Evolutionary conservation across 2,329 filamentous ascomycete genomes (phyloP).

Genomic region (Trichoderma sp.): DNA sequence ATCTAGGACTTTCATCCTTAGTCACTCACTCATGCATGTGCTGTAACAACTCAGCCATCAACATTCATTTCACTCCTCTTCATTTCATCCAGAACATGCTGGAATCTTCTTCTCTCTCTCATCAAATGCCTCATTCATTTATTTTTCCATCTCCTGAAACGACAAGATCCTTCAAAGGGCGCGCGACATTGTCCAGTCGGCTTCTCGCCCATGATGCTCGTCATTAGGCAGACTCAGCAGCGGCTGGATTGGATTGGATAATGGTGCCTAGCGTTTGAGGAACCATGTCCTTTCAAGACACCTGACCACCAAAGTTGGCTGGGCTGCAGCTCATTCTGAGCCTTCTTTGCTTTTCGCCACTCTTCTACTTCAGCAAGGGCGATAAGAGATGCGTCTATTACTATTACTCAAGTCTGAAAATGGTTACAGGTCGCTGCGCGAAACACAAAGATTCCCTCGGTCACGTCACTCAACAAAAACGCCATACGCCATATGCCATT

Average conservation of each 20-base stretch:
- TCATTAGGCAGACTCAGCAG: slow-evolving; percentile 17
- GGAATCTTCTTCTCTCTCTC: not conserved
- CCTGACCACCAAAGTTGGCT: slow-evolving; percentile 5
- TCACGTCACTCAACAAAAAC: slow-evolving; percentile 5
- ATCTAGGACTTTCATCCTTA: slow-evolving; percentile 9
- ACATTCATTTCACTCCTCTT: not conserved
- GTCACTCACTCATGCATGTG: not conserved
- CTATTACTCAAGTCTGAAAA: not conserved
- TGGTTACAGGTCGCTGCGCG: slow-evolving; percentile 3
- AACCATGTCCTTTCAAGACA: slow-evolving; percentile 12
- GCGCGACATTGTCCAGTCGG: not conserved
- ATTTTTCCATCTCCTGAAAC: not conserved
- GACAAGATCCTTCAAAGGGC: not conserved
- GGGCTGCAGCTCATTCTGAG: not conserved
- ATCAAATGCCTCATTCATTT: not conserved
- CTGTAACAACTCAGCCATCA: not conserved
- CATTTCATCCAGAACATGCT: not conserved
- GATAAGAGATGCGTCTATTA: slow-evolving; percentile 9
- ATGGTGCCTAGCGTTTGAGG: slow-evolving; percentile 17
- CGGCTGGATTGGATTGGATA: not conserved
- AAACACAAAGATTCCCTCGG: not conserved
- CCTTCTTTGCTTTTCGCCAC: slow-evolving; percentile 3
- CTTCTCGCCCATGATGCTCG: not conserved
- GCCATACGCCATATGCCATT: slow-evolving; percentile 6
- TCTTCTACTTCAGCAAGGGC: not conserved